Conservation (phyloP, 805 yeast genomes). For the Ogataea paradorogensis region DNA sequence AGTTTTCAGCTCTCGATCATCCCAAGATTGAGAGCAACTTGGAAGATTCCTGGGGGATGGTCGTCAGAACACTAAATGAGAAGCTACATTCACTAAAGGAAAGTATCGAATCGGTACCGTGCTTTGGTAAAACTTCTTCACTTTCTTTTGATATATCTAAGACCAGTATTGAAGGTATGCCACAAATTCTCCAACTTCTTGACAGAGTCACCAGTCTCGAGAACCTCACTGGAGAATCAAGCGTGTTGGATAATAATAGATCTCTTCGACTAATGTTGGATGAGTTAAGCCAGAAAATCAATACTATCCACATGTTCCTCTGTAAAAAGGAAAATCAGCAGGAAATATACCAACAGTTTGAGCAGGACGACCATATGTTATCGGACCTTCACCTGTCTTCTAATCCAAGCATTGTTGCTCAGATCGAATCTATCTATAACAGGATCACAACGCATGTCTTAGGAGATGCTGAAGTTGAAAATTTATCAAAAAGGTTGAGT, state of each 20-base stretch:
- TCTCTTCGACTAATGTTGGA: background rate
- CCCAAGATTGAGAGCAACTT: background rate
- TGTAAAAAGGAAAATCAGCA: background rate
- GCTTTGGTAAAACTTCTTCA: no score
- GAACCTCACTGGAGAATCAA: background rate
- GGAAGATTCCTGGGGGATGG: background rate
- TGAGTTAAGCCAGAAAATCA: background rate
- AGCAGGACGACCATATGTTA: background rate
- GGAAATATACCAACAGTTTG: background rate
- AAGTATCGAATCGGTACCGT: background rate
- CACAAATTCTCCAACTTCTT: background rate
- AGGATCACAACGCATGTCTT: background rate
- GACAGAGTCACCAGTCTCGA: constrained; percentile 1
- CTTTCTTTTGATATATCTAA: no score
- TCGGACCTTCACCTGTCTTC: background rate
- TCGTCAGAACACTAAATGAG: background rate
- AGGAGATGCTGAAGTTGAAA: background rate
- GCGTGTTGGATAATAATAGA: background rate
- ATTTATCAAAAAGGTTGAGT: constrained; percentile 15
- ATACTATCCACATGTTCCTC: background rate
- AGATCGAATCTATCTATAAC: background rate
- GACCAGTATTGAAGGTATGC: background rate
- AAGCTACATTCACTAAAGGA: background rate
- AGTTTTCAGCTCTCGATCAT: background rate
- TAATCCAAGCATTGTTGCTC: background rate